Percentiles rank a stretch among this genome's conserved stretches.
These are phyloP conservation scores for Helenozyma baotianmanensis DNA, from an alignment of 805 yeast species.

Conservation along the genomic window DNA sequence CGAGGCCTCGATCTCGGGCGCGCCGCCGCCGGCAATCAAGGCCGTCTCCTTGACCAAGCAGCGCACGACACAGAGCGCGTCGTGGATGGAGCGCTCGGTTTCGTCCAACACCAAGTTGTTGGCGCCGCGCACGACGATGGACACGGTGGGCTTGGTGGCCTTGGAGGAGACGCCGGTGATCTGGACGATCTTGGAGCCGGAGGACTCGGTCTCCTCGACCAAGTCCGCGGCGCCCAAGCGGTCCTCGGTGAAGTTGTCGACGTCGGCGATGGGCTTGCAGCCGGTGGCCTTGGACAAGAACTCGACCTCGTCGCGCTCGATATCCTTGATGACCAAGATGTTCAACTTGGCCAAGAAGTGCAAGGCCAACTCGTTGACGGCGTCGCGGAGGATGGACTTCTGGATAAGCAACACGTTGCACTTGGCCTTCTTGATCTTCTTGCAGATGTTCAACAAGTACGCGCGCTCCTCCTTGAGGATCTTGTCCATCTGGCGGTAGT, in stretches of 20 bases:
- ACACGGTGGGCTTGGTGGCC: constrained; percentile 63
- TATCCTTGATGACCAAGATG: constrained; percentile 91
- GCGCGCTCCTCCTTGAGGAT: constrained; percentile 97
- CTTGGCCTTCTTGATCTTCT: constrained; percentile 93
- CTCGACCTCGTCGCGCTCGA: constrained; percentile 94
- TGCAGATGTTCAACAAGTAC: constrained; percentile 88
- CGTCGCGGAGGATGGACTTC: constrained; percentile 90
- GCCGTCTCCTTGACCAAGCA: constrained; percentile 86
- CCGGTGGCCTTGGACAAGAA: constrained; percentile 81
- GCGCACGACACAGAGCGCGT: constrained; percentile 90
- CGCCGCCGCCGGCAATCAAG: constrained; percentile 97
- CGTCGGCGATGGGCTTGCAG: constrained; percentile 94
- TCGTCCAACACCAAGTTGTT: constrained; percentile 87
- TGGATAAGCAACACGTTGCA: constrained; percentile 90
- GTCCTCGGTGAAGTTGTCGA: constrained; percentile 89
- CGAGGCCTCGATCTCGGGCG: constrained; percentile 90
- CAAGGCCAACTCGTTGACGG: constrained; percentile 89
- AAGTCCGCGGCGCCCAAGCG: constrained; percentile 88
- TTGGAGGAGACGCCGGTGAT: constrained; percentile 70
- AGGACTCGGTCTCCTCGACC: constrained; percentile 84
- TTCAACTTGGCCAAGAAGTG: constrained; percentile 92
- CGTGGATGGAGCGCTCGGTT: constrained; percentile 95
- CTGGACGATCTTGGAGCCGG: constrained; percentile 85
- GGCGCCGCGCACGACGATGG: constrained; percentile 93
- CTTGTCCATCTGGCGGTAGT: constrained; percentile 98